Evolutionary conservation across 306 rosid species (phyloP), one percentile per base, ranked within the genome.

Genomic region (Trifolium subterraneum): DNA sequence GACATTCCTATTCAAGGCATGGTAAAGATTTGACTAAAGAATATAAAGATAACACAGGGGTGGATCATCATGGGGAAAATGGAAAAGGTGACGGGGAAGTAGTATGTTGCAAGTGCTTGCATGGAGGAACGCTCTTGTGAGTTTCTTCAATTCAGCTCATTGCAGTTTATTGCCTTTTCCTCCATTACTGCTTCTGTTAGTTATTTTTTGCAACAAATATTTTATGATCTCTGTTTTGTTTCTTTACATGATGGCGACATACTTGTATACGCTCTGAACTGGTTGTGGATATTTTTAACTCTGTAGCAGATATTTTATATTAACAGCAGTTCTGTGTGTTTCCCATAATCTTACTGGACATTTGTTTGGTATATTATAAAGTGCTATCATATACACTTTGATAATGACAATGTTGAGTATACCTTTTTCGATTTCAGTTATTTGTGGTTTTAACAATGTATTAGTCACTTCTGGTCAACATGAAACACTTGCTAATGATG

Each of bases 61-160:
- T 16, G 10, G 54, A 44, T 73, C 31, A 52, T 75, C 39, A 4
- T 55, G 12, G 44, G 38, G 39, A 70, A 63, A 59, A 33, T 71
- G 20, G 41, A 60, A 51, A 29, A 8, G 73, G 52, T 5, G 78
- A 42, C 2, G 45, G 39, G 44, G 44, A 70, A 20, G 44, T 3
- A 38, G 64, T 71, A 14, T 78, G 86, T 58, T 39, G n/a, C 71
- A 64, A 63, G 48, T 82, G 86, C 75, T 16, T 56, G 75, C 71
- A 0, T 47, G 83, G 83, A 1, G 83, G 83, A 74, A 50, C 5
- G 19, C 78, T 82, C 59, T 19, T 78, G 86, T 82, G 75, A 82
- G 86, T 78, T 78, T 59, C 45, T 64, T n/a, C 16, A 68, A 16
- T 64, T 70, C 36, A 35, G 13, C 55, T 62, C 25, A 23, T 35